Conservation (phyloP, 2,329 filamentous ascomycete genomes). For the Ophiostoma populinum region DNA sequence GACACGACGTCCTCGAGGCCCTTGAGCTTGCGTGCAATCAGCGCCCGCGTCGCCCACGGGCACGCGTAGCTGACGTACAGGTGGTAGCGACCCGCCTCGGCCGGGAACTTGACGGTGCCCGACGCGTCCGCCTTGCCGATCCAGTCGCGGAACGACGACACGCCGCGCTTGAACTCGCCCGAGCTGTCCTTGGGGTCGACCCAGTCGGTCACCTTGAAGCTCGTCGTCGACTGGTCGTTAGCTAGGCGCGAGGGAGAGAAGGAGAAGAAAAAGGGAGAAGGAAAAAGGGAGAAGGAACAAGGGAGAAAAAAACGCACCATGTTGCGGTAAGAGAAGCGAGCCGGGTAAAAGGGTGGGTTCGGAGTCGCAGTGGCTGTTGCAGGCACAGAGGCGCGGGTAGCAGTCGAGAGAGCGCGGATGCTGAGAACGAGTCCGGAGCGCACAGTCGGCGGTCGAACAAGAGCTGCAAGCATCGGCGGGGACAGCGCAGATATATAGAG, state of each 20-base stretch:
- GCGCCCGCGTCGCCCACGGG: constrained; percentile 78
- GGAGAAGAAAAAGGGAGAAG: too few species aligned
- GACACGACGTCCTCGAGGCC: constrained; percentile 73
- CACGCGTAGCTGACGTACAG: constrained; percentile 90
- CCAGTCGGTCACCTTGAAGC: constrained; percentile 57
- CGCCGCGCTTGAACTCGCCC: constrained; percentile 85
- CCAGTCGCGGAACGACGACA: constrained; percentile 64
- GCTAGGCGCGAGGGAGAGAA: background rate
- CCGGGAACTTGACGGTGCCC: constrained; percentile 52
- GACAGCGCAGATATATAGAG: background rate
- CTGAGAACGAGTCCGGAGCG: constrained; percentile 2
- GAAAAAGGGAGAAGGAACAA: background rate
- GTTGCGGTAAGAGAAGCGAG: background rate
- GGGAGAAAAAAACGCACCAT: background rate
- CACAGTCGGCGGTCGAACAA: constrained; percentile 6
- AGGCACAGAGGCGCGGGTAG: background rate
- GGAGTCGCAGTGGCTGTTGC: background rate
- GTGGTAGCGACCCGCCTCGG: constrained; percentile 83
- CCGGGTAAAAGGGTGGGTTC: background rate
- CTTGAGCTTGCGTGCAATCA: constrained; percentile 82
- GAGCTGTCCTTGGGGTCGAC: constrained; percentile 58
- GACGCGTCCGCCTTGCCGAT: constrained; percentile 41
- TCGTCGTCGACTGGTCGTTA: constrained; percentile 5
- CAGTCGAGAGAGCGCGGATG: background rate
- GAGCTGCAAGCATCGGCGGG: constrained; percentile 5